These are phyloP conservation scores for Fusarium sp. DNA, from an alignment of 2,329 filamentous ascomycete species.

Conservation along the genomic window DNA sequence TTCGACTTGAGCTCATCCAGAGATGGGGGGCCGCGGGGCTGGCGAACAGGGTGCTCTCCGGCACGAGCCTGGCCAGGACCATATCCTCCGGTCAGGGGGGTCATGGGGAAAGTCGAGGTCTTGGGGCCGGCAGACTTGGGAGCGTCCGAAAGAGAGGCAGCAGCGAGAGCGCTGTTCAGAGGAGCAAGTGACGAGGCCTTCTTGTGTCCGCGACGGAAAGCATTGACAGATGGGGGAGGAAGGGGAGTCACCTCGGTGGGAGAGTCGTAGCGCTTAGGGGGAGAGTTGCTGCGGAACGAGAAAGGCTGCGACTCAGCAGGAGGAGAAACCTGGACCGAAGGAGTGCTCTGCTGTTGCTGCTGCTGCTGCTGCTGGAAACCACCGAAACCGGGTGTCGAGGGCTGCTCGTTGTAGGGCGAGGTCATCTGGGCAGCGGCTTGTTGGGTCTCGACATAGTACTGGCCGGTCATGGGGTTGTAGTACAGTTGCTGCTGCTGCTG, in stretches of 20 bases:
- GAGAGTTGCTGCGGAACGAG: slow-evolving; percentile 68
- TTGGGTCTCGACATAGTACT: slow-evolving; percentile 79
- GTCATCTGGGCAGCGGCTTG: slow-evolving; percentile 55
- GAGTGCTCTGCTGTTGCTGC: slow-evolving; percentile 59
- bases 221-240: slow-evolving; percentile 86
- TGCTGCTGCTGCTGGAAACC: slow-evolving; percentile 53
- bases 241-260: slow-evolving; percentile 74
- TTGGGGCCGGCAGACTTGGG: slow-evolving; percentile 74
- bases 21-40: slow-evolving; percentile 89
- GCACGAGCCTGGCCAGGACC: slow-evolving; percentile 91
- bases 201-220: slow-evolving; percentile 93
- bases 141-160: slow-evolving; percentile 53
- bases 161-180: slow-evolving; percentile 59
- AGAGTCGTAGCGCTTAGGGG: slow-evolving; percentile 71
- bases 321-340: slow-evolving; percentile 82
- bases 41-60: slow-evolving; percentile 91
- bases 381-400: slow-evolving; percentile 48
- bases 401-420: slow-evolving; percentile 55
- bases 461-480: slow-evolving; percentile 85
- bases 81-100: slow-evolving; percentile 83
- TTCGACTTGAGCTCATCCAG: slow-evolving; percentile 89
- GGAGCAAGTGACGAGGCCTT: slow-evolving; percentile 80
- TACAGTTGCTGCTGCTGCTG: slow-evolving; percentile 74
- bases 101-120: slow-evolving; percentile 79
- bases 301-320: slow-evolving; percentile 67